Evolutionary conservation across 176 grass and related monocot species (phyloP).

Genomic region (Alopecurus myosuroides): DNA sequence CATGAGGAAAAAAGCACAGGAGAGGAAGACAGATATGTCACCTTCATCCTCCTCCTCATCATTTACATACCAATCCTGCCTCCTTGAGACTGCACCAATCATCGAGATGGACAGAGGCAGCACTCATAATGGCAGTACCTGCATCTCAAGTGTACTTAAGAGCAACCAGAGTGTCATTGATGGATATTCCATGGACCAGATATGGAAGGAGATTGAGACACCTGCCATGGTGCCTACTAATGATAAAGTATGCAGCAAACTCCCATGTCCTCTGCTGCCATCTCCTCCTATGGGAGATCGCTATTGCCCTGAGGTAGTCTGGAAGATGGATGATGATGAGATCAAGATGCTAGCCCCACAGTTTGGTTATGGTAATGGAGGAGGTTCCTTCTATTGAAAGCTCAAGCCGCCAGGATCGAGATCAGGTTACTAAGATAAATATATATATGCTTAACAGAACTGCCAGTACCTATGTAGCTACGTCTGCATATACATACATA

Average conservation of each 20-base stretch:
- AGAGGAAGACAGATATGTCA: conserved; percentile 41
- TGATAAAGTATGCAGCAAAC: conserved; percentile 11
- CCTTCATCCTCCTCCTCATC: conserved; percentile 57
- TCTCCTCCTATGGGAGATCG: conserved; percentile 22
- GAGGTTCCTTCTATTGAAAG: conserved; percentile 16
- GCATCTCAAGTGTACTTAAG: conserved; percentile 23
- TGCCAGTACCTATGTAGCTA: conserved; percentile 5
- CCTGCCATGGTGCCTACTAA: neutral
- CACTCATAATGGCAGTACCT: conserved; percentile 8
- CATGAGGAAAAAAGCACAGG: conserved; percentile 93
- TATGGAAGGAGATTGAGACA: conserved; percentile 69
- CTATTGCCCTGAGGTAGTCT: conserved; percentile 43
- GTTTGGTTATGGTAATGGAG: conserved; percentile 27
- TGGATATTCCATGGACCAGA: conserved; percentile 77
- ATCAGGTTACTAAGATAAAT: conserved; percentile 22
- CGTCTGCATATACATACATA: conserved; percentile 1
- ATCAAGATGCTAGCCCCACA: conserved; percentile 41
- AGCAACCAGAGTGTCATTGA: conserved; percentile 27
- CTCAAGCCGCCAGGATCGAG: conserved; percentile 19
- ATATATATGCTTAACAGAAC: conserved; percentile 17
- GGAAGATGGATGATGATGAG: conserved; percentile 46
- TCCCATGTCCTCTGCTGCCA: conserved; percentile 25
- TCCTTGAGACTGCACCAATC: conserved; percentile 3
- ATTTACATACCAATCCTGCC: conserved; percentile 45
- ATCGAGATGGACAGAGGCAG: neutral